phyloP scores from a whole-genome alignment of 352 stramenopile genomes.

The Globisporangium mamillatum region DNA sequence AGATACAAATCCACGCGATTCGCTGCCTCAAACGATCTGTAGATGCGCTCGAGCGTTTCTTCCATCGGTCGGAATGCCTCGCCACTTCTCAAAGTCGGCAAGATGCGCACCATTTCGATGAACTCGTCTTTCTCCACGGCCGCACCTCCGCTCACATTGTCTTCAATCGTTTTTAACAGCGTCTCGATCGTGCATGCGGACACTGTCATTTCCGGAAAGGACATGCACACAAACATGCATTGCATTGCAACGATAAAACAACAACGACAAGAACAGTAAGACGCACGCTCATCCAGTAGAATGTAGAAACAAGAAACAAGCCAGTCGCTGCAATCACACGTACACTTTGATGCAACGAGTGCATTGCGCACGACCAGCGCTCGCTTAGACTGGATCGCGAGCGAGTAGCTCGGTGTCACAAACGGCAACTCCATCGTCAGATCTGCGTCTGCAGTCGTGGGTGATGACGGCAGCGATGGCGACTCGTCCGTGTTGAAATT shows the following conservation, averaged over 20 bases:
- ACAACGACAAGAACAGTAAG: background rate
- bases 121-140: slow-evolving; percentile 53
- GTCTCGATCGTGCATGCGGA: slow-evolving; percentile 38
- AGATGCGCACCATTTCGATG: slow-evolving; percentile 49
- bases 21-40: slow-evolving; percentile 54
- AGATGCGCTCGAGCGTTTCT: slow-evolving; percentile 63
- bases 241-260: background rate
- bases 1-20: slow-evolving; percentile 61
- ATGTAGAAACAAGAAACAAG: background rate
- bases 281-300: background rate
- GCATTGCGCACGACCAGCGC: slow-evolving; percentile 66
- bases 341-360: slow-evolving; percentile 60
- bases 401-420: slow-evolving; percentile 46
- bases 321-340: slow-evolving; percentile 1
- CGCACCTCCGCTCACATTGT: slow-evolving; percentile 21
- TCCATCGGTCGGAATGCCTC: slow-evolving; percentile 68
- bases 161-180: slow-evolving; percentile 34
- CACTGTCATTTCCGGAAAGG: slow-evolving; percentile 21
- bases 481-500: slow-evolving; percentile 43
- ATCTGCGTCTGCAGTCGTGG: slow-evolving; percentile 39
- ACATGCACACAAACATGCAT: background rate
- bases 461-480: slow-evolving; percentile 58
- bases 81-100: slow-evolving; percentile 50
- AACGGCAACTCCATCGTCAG: slow-evolving; percentile 55
- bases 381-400: slow-evolving; percentile 72